Percentiles rank a stretch among this genome's conserved stretches.
These are phyloP conservation scores for Candida gorgasii DNA, from an alignment of 805 yeast species.

Conservation along the genomic window DNA sequence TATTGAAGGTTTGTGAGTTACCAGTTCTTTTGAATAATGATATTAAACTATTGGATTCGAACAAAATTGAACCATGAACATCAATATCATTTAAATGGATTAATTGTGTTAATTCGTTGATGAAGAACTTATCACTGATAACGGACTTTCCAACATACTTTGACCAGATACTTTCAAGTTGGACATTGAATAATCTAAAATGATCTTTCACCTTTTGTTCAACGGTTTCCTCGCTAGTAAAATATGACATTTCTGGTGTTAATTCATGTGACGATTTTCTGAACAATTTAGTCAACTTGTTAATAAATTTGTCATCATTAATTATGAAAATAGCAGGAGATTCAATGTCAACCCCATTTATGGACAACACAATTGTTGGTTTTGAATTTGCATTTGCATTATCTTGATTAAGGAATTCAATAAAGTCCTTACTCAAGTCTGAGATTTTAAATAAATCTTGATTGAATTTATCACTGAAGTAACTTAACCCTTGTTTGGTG, in stretches of 20 bases:
- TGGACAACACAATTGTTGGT: conserved; percentile 37
- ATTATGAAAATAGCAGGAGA: neutral
- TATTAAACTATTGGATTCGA: conserved; percentile 44
- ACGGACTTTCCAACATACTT: neutral
- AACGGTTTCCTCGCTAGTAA: conserved; percentile 5
- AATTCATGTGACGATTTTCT: conserved; percentile 5
- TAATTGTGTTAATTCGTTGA: conserved; percentile 50
- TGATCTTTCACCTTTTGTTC: conserved; percentile 5
- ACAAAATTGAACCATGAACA: conserved; percentile 27
- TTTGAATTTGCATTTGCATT: conserved; percentile 11
- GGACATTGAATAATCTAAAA: conserved; percentile 11
- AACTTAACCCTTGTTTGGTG: conserved; percentile 35
- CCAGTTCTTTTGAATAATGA: conserved; percentile 47
- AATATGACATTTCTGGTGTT: conserved; percentile 13
- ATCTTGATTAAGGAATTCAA: conserved; percentile 26
- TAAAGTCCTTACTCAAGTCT: conserved; percentile 16
- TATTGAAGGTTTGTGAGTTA: conserved; percentile 39
- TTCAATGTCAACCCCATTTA: conserved; percentile 38
- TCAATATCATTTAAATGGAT: conserved; percentile 35
- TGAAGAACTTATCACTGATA: conserved; percentile 48
- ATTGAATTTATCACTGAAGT: conserved; percentile 42
- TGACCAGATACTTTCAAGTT: conserved; percentile 11
- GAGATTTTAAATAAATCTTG: conserved; percentile 12
- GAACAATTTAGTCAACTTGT: conserved; percentile 4
- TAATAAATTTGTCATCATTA: conserved; percentile 2